These are phyloP conservation scores for Ophiobolus disseminans DNA, from an alignment of 2,329 filamentous ascomycete species.

Conservation along the genomic window DNA sequence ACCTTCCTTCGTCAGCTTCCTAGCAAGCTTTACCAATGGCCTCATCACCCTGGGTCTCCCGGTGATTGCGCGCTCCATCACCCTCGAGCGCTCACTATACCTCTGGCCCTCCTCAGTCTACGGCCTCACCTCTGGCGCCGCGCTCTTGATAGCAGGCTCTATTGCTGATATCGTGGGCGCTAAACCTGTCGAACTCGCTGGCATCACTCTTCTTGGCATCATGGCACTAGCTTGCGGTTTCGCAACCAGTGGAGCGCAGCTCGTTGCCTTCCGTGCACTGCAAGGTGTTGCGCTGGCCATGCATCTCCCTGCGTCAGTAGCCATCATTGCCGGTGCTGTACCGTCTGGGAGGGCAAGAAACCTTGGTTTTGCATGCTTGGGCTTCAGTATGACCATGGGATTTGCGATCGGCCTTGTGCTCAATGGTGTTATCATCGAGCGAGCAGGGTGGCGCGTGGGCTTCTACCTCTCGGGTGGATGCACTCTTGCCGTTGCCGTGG, in stretches of 20 bases:
- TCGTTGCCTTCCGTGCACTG: slow-evolving; percentile 54
- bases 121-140: slow-evolving; percentile 55
- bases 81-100: slow-evolving; percentile 39
- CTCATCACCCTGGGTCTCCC: slow-evolving; percentile 54
- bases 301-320: slow-evolving; percentile 57
- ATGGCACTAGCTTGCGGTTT: slow-evolving; percentile 57
- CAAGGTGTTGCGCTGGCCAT: slow-evolving; percentile 57
- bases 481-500: slow-evolving; percentile 45
- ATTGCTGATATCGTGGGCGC: slow-evolving; percentile 60
- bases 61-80: slow-evolving; percentile 46
- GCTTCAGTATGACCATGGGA: slow-evolving; percentile 57
- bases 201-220: slow-evolving; percentile 50
- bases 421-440: slow-evolving; percentile 58
- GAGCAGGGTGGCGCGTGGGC: slow-evolving; percentile 57
- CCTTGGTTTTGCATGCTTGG: slow-evolving; percentile 50
- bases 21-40: slow-evolving; percentile 46
- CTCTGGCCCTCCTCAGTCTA: slow-evolving; percentile 46
- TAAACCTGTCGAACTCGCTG: slow-evolving; percentile 53
- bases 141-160: slow-evolving; percentile 58
- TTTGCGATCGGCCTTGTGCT: slow-evolving; percentile 61
- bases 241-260: slow-evolving; percentile 52
- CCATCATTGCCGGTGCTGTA: slow-evolving; percentile 50
- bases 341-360: slow-evolving; percentile 35
- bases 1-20: slow-evolving; percentile 35
- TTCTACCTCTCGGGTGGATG: slow-evolving; percentile 51